A percentile compares a stretch with the other conserved stretches of the same genome.
These are phyloP conservation scores for Thermochaetoides thermophila DNA, from an alignment of 495 filamentous ascomycete species.

Conservation along the genomic window DNA sequence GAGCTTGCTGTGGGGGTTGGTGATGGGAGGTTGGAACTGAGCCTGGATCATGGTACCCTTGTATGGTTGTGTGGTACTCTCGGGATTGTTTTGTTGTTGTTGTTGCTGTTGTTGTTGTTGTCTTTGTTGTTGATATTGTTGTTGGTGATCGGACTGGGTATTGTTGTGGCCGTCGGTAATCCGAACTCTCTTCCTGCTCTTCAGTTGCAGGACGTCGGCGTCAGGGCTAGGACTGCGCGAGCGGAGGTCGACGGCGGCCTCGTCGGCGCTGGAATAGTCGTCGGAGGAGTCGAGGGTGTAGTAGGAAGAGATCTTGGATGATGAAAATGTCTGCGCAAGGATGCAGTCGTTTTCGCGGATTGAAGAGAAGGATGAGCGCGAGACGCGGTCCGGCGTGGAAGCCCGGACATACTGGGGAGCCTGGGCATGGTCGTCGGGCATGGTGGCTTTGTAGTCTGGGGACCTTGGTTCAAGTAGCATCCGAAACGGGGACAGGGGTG, in stretches of 20 bases:
- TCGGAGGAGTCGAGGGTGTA: constrained; percentile 13
- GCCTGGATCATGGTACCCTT: constrained; percentile 29
- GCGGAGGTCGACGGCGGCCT: constrained; percentile 33
- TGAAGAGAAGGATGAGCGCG: constrained; percentile 42
- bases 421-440: constrained; percentile 8
- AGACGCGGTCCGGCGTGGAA: constrained; percentile 23
- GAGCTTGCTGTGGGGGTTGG: constrained; percentile 30
- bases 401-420: constrained; percentile 3
- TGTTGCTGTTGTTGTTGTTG: no score
- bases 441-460: constrained; percentile 17
- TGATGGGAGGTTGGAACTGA: constrained; percentile 32
- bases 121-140: no score
- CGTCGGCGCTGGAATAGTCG: constrained; percentile 24
- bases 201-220: no score
- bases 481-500: no score
- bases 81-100: no score
- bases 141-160: constrained; percentile 8
- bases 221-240: no score
- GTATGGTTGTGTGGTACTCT: constrained; percentile 4
- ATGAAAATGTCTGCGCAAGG: constrained; percentile 59
- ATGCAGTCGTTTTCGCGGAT: constrained; percentile 36
- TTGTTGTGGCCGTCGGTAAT: no score
- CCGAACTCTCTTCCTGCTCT: no score
- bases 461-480: no score
- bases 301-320: constrained; percentile 47